These are phyloP conservation scores for Suhomyces yuchorum DNA, from an alignment of 1,139 yeast species.

Conservation along the genomic window DNA sequence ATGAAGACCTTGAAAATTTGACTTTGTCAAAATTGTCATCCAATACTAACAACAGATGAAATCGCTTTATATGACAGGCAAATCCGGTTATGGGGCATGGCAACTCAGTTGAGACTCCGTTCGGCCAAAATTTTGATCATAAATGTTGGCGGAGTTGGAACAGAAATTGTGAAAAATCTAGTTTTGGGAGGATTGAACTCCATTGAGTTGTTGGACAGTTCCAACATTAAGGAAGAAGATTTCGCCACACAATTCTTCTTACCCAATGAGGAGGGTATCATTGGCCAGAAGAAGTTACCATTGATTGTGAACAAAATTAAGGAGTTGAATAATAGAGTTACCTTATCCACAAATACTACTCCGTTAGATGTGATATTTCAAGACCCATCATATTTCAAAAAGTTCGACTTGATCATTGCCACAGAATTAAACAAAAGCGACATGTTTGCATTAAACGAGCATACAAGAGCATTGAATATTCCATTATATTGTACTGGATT, in stretches of 20 bases:
- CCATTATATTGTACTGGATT: constrained; percentile 71
- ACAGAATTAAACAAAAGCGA: constrained; percentile 60
- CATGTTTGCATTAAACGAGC: constrained; percentile 47
- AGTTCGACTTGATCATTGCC: constrained; percentile 73
- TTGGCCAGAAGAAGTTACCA: constrained; percentile 58
- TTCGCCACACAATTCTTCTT: constrained; percentile 79
- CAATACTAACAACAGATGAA: constrained; percentile 56
- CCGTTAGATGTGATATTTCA: constrained; percentile 29
- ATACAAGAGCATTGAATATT: constrained; percentile 55
- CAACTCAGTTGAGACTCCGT: constrained; percentile 81
- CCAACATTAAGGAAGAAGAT: constrained; percentile 60
- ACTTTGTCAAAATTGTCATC: background rate
- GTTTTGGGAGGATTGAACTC: constrained; percentile 88
- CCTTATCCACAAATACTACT: constrained; percentile 44
- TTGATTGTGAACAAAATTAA: constrained; percentile 57
- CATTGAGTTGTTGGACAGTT: constrained; percentile 66
- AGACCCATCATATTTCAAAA: constrained; percentile 43
- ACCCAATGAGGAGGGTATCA: constrained; percentile 47
- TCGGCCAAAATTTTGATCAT: constrained; percentile 70
- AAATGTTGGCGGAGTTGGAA: constrained; percentile 71
- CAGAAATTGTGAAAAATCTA: constrained; percentile 80
- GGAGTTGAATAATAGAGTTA: constrained; percentile 79
- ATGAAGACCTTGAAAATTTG: no score
- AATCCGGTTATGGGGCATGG: constrained; percentile 94
- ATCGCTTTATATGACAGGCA: constrained; percentile 93